Percentiles rank a stretch among this genome's conserved stretches.
These are phyloP conservation scores for Hyaloperonospora brassicae DNA, from an alignment of 352 stramenopile genomes.

Conservation along the genomic window DNA sequence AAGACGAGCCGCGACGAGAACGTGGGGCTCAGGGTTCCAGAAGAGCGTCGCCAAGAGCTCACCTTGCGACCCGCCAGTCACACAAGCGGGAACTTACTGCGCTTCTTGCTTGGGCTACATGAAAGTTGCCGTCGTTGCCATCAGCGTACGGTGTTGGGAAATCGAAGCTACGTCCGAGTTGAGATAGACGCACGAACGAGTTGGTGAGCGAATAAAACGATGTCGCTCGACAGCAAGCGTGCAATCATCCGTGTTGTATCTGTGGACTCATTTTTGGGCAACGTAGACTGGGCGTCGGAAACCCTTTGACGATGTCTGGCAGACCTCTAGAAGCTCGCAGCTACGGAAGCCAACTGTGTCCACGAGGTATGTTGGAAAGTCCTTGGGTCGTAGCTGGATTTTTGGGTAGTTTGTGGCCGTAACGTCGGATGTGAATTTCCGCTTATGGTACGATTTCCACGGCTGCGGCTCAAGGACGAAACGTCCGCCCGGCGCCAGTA, in stretches of 20 bases:
- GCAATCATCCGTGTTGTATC: constrained; percentile 2
- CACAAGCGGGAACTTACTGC: constrained; percentile 4
- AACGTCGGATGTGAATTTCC: constrained; percentile 75
- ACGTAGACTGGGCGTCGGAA: constrained; percentile 73
- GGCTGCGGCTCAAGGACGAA: constrained; percentile 83
- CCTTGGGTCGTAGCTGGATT: constrained; percentile 66
- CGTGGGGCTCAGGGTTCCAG: background rate
- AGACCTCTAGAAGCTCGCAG: constrained; percentile 67
- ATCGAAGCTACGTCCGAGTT: constrained; percentile 13
- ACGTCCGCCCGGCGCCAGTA: constrained; percentile 55
- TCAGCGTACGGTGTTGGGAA: constrained; percentile 9
- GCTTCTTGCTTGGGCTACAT: too few species aligned
- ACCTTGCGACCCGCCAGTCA: constrained; percentile 8
- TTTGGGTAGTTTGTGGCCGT: constrained; percentile 61
- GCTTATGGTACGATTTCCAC: constrained; percentile 85
- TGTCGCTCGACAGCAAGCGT: constrained; percentile 9
- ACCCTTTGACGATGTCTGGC: constrained; percentile 64
- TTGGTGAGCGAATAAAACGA: constrained; percentile 19
- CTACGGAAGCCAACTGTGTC: constrained; percentile 54
- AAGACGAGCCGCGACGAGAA: constrained; percentile 7
- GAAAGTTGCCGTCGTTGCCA: constrained; percentile 3
- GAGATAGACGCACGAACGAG: constrained; percentile 29
- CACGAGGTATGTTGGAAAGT: constrained; percentile 54
- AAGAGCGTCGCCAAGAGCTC: background rate
- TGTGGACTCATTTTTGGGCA: constrained; percentile 41